Percentiles rank a stretch among this genome's conserved stretches.
Conservation (phyloP, 2,329 filamentous ascomycete genomes). For the Ambrosiella cleistominuta region DNA sequence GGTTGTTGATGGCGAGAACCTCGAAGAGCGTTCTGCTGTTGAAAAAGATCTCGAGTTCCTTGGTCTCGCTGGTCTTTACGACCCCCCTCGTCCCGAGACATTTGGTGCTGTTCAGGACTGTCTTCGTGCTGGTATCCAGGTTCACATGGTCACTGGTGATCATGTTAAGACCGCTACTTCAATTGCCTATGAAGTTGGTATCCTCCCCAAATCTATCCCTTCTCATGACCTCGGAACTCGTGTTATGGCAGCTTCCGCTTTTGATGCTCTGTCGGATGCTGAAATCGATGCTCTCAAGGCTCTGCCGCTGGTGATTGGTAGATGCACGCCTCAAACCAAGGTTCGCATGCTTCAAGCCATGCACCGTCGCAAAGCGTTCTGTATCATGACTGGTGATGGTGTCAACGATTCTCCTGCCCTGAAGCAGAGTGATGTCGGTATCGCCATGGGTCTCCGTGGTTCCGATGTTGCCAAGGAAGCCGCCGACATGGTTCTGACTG, state of each 20-base stretch:
- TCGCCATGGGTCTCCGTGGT: conserved; percentile 55
- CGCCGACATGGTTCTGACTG: conserved; percentile 72
- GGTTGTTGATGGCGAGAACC: conserved; percentile 22
- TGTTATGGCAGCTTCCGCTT: conserved; percentile 45
- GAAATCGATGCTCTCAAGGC: conserved; percentile 44
- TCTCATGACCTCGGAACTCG: conserved; percentile 24
- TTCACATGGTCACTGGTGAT: conserved; percentile 55
- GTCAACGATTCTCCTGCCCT: conserved; percentile 60
- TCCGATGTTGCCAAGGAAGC: conserved; percentile 65
- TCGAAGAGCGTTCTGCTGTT: conserved; percentile 32
- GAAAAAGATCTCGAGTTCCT: conserved; percentile 44
- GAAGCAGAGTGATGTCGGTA: conserved; percentile 56
- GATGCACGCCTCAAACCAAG: conserved; percentile 54
- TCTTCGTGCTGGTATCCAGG: conserved; percentile 42
- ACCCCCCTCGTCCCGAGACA: conserved; percentile 52
- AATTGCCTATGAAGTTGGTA: conserved; percentile 48
- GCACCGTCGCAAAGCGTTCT: conserved; percentile 48
- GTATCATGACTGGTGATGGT: conserved; percentile 59
- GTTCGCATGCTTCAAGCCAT: conserved; percentile 63
- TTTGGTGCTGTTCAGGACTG: conserved; percentile 41
- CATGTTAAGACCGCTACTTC: conserved; percentile 50
- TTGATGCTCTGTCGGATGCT: conserved; percentile 42
- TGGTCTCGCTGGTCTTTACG: conserved; percentile 56
- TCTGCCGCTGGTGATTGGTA: conserved; percentile 49
- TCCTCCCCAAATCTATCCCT: conserved; percentile 27